Conservation (phyloP, 2,329 filamentous ascomycete species). For the Sclerotinia minor region DNA sequence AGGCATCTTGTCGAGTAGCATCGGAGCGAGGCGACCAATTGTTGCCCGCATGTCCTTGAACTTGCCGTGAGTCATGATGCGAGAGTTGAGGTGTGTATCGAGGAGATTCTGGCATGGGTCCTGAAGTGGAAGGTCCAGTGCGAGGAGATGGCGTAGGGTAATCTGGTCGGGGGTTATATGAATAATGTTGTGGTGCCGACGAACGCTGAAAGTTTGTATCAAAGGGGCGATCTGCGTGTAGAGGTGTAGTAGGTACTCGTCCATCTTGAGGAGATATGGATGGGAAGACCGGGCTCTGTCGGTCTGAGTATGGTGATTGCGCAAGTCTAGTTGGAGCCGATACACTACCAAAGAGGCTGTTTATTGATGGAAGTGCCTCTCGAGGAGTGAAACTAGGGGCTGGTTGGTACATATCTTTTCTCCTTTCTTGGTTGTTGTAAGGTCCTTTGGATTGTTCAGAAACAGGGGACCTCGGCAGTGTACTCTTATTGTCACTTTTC, state of each 20-base stretch:
- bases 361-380: conserved; percentile 41
- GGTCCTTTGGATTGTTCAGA: conserved; percentile 27
- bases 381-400: conserved; percentile 31
- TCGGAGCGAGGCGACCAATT: conserved; percentile 40
- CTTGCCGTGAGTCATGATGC: conserved; percentile 27
- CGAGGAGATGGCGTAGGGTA: conserved; percentile 35
- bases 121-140: conserved; percentile 18
- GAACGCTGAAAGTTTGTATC: conserved; percentile 39
- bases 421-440: conserved; percentile 28
- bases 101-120: conserved; percentile 37
- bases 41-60: conserved; percentile 30
- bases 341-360: conserved; percentile 39
- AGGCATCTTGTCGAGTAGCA: conserved; percentile 33
- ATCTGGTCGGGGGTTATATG: conserved; percentile 35
- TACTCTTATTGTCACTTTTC: conserved; percentile 29
- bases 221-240: conserved; percentile 34
- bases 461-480: conserved; percentile 34
- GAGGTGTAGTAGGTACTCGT: conserved; percentile 34
- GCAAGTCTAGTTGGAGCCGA: conserved; percentile 31
- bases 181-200: conserved; percentile 29
- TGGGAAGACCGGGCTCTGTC: conserved; percentile 39
- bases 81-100: conserved; percentile 35
- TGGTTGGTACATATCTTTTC: conserved; percentile 35
- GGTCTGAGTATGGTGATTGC: conserved; percentile 39
- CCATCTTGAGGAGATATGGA: conserved; percentile 35